Evolutionary conservation across 352 stramenopile genomes (phyloP).

Genomic region (Vaucheria bursata): DNA sequence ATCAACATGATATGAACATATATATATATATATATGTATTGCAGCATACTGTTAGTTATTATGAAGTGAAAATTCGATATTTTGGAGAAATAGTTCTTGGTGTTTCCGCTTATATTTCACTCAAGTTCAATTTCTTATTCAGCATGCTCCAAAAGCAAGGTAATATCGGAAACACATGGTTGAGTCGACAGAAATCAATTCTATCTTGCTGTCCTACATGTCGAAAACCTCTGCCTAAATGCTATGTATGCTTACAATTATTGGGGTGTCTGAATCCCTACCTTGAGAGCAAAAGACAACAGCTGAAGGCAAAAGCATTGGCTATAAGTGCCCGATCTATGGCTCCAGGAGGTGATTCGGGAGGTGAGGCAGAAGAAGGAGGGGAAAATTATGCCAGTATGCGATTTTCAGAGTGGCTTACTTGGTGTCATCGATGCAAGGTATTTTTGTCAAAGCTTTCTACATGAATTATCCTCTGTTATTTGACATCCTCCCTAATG

Average conservation of each 20-base stretch:
- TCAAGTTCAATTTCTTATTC: too few species aligned
- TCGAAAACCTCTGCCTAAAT: slow-evolving; percentile 20
- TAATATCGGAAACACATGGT: slow-evolving; percentile 1
- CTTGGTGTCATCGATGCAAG: slow-evolving; percentile 6
- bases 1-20: too few species aligned
- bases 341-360: background rate
- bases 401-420: slow-evolving; percentile 9
- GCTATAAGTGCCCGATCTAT: background rate
- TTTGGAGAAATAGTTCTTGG: too few species aligned
- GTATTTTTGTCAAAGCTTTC: background rate
- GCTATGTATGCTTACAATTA: slow-evolving; percentile 66
- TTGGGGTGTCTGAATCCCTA: slow-evolving; percentile 69
- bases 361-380: background rate
- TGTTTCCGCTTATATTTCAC: too few species aligned
- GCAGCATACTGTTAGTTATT: too few species aligned
- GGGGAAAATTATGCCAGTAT: background rate
- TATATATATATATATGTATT: too few species aligned
- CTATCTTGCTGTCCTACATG: slow-evolving; percentile 3
- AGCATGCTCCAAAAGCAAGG: slow-evolving; percentile 1
- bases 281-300: slow-evolving; percentile 10
- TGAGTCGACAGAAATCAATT: background rate
- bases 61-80: too few species aligned
- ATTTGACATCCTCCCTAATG: background rate
- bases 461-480: background rate
- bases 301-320: background rate